Evolutionary conservation across 805 yeast genomes (phyloP).

Genomic region (Maudiozyma bulderi): DNA sequence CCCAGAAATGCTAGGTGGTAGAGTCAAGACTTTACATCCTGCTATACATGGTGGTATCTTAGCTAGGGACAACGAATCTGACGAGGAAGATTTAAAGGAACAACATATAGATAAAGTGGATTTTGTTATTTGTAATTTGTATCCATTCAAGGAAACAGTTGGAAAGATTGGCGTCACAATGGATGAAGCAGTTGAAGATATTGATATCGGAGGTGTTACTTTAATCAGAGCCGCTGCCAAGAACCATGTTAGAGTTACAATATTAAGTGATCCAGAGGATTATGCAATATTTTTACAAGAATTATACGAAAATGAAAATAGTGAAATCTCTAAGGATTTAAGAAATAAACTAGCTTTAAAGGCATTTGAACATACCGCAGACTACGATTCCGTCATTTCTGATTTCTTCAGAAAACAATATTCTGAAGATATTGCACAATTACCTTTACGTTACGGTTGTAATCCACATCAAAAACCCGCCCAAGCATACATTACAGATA

Average conservation of each 20-base stretch:
- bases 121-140: slow-evolving; percentile 92
- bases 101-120: slow-evolving; percentile 95
- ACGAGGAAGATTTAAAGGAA: slow-evolving; percentile 75
- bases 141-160: slow-evolving; percentile 96
- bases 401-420: slow-evolving; percentile 97
- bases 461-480: slow-evolving; percentile 99
- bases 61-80: slow-evolving; percentile 86
- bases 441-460: slow-evolving; percentile 95
- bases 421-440: slow-evolving; percentile 79
- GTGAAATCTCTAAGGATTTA: slow-evolving; percentile 62
- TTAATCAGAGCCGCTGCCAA: slow-evolving; percentile 97
- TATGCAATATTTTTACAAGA: slow-evolving; percentile 82
- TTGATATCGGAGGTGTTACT: slow-evolving; percentile 97
- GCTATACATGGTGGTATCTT: slow-evolving; percentile 97
- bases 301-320: slow-evolving; percentile 40
- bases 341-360: slow-evolving; percentile 83
- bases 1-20: slow-evolving; percentile 97
- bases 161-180: slow-evolving; percentile 92
- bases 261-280: slow-evolving; percentile 89
- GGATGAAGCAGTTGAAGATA: slow-evolving; percentile 96
- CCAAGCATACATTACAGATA: slow-evolving; percentile 83
- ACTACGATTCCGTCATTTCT: slow-evolving; percentile 89
- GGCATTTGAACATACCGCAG: slow-evolving; percentile 98
- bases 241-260: slow-evolving; percentile 93
- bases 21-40: slow-evolving; percentile 97